Conservation (phyloP, 148 eudicot genomes). For the Camellia granthamiana region DNA sequence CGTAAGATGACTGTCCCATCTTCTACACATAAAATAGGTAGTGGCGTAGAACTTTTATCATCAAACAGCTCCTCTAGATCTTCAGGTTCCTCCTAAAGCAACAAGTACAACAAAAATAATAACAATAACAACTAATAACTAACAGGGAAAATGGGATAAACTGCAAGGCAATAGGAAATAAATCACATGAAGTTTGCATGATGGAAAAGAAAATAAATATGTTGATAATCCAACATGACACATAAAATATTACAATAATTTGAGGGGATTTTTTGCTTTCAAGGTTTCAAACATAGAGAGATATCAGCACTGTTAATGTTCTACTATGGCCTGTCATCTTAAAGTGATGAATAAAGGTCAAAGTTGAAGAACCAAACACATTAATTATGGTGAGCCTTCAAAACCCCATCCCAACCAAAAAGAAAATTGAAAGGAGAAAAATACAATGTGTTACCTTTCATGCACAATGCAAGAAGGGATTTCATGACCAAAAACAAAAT, state of each 20-base stretch:
- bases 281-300: background rate
- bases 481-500: background rate
- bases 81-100: slow-evolving; percentile 51
- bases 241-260: background rate
- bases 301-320: background rate
- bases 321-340: background rate
- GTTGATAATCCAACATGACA: background rate
- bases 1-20: slow-evolving; percentile 75
- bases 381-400: too few species aligned
- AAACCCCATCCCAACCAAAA: background rate
- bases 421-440: background rate
- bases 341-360: background rate
- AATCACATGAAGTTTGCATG: background rate
- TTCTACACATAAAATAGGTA: slow-evolving; percentile 77
- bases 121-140: too few species aligned
- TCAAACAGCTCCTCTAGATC: slow-evolving; percentile 33
- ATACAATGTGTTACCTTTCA: background rate
- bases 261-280: background rate
- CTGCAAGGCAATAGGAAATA: background rate
- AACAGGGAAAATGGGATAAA: slow-evolving; percentile 10
- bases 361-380: too few species aligned
- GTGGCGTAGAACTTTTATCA: slow-evolving; percentile 35
- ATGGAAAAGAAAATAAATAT: background rate
- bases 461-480: background rate
- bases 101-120: background rate